A percentile compares a stretch with the other conserved stretches of the same genome.
Conservation (phyloP, 805 yeast genomes). For the Spathaspora arborariae region DNA sequence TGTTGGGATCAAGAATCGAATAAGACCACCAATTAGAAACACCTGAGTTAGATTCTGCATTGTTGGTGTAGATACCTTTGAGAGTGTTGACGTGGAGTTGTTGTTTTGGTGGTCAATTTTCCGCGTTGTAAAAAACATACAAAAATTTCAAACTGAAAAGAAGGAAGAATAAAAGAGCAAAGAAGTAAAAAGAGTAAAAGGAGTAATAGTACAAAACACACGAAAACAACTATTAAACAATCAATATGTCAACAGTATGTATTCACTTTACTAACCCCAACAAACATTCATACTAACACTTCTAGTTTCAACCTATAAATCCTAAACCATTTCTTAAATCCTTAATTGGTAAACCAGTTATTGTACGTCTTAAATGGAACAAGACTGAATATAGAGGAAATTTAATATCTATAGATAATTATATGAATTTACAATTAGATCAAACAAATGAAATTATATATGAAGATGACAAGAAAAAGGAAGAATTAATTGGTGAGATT, state of each 20-base stretch:
- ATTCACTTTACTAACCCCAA: conserved; percentile 4
- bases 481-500: conserved; percentile 59
- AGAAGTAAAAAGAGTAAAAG: not conserved
- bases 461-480: conserved; percentile 21
- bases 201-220: not conserved
- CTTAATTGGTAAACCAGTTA: conserved; percentile 64
- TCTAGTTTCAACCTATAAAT: conserved; percentile 50
- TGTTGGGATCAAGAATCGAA: conserved; percentile 34
- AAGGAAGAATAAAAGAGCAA: not conserved
- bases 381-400: conserved; percentile 81
- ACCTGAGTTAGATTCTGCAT: conserved; percentile 23
- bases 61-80: not conserved
- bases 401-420: conserved; percentile 78
- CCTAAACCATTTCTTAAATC: conserved; percentile 89
- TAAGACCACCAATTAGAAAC: conserved; percentile 23
- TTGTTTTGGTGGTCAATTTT: not conserved
- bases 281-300: not conserved
- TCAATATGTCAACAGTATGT: not conserved
- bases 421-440: conserved; percentile 82
- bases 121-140: not conserved
- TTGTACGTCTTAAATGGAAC: conserved; percentile 87
- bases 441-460: conserved; percentile 42
- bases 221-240: not conserved
- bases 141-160: not conserved
- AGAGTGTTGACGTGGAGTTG: not conserved